Evolutionary conservation across 306 rosid species (phyloP), one percentile per base, ranked within the genome.

Genomic region (Lithocarpus polystachyus): DNA sequence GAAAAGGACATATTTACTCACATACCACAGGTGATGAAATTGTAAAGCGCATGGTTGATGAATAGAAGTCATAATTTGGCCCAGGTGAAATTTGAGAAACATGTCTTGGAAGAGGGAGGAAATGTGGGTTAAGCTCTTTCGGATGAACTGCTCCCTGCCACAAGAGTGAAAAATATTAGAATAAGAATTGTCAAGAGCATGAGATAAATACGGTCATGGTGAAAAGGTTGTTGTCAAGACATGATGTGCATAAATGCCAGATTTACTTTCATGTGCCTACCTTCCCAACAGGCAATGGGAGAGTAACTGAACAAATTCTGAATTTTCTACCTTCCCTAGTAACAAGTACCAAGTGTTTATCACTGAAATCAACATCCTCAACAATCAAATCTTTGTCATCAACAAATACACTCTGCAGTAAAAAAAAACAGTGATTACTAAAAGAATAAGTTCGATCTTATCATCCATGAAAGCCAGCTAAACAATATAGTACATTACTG

Each of bases 1-100:
- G 14, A 18, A 57, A 68, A 60, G 23, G 56, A 57, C 22, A 83
- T 31, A 51, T 78, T 18, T 29, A 73, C 68, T 59, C 70, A 88
- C 92, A 56, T 89, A 96, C 98, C 97, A 96, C 96, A 28, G 97
- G 94, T 9, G 98, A 95, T 57, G 98, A 92, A 81, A 92, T 83
- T 72, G 89, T 90, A 76, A 92, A 92, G 65, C 99, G 90, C 97
- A 86, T 85, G 81, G 82, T 84, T 52, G 94, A 76, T 37, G 99
- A 95, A 86, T 85, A 80, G 77, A 80, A 91, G 79, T 95, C 99
- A 84, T 92, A 89, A 86, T 92, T 95, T 60, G 97, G 89, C 83
- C 98, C 99, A 45, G 98, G 89, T 64, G 92, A 91, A 87, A 91
- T 92, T 82, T 92, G 97, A 12, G 91, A 87, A 84, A 90, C 97